These are phyloP conservation scores for Capronia coronata DNA, from an alignment of 2,329 filamentous ascomycete species.

Conservation along the genomic window DNA sequence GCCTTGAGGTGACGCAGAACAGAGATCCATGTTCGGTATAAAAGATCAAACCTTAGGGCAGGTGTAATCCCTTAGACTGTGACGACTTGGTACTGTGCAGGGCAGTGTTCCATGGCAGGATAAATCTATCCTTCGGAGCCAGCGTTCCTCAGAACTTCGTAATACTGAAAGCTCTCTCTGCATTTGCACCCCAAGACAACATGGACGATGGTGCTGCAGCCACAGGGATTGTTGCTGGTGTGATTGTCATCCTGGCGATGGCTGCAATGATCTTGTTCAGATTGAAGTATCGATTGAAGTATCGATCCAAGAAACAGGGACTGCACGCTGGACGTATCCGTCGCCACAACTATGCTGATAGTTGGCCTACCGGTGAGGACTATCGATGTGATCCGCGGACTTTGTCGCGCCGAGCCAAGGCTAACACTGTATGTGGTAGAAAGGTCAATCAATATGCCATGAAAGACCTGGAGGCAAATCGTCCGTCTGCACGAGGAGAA, in stretches of 20 bases:
- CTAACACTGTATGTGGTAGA: background rate
- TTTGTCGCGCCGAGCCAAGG: background rate
- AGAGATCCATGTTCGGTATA: too few relatives aligned
- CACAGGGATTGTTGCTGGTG: background rate
- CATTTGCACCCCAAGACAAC: background rate
- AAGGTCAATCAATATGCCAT: background rate
- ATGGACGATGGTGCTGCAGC: too few relatives aligned
- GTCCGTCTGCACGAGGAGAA: background rate
- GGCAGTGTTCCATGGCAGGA: background rate
- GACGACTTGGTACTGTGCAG: background rate
- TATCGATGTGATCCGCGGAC: background rate
- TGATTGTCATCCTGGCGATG: background rate
- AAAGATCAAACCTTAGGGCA: too few relatives aligned
- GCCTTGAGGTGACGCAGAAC: too few relatives aligned
- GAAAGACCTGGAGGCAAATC: background rate
- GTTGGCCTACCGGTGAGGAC: background rate
- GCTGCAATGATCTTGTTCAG: background rate
- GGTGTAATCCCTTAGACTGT: background rate
- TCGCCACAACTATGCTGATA: background rate
- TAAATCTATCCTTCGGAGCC: background rate
- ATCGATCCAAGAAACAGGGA: background rate
- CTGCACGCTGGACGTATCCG: background rate
- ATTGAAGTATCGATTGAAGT: slow-evolving; percentile 1
- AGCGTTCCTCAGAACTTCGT: background rate
- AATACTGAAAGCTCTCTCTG: background rate